Percentiles rank a stretch among this genome's conserved stretches.
These are phyloP conservation scores for Rhypophila decipiens DNA, from an alignment of 495 filamentous ascomycete genomes.

Conservation along the genomic window DNA sequence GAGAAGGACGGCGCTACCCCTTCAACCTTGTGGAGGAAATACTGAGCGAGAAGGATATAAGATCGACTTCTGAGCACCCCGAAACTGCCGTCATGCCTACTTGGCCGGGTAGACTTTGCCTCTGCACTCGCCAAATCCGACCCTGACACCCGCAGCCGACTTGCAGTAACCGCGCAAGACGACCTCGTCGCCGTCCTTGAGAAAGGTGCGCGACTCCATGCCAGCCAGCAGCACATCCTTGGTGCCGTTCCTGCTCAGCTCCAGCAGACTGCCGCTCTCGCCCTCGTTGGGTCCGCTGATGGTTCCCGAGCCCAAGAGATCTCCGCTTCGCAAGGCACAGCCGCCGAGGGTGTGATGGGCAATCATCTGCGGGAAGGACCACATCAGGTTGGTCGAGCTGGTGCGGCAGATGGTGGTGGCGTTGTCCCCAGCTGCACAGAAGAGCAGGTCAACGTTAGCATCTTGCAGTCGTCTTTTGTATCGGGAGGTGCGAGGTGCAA, in stretches of 20 bases:
- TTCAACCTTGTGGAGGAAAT: too few relatives aligned
- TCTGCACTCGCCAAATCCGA: conserved; percentile 69
- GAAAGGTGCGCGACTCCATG: conserved; percentile 65
- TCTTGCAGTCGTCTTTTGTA: conserved; percentile 21
- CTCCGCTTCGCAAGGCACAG: conserved; percentile 74
- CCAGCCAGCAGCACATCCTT: conserved; percentile 58
- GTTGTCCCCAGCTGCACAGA: conserved; percentile 53
- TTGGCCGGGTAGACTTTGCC: conserved; percentile 46
- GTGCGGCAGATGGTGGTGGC: conserved; percentile 60
- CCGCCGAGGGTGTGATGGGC: conserved; percentile 85
- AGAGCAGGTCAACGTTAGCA: too few relatives aligned
- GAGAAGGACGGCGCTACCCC: too few relatives aligned
- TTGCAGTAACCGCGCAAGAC: conserved; percentile 59
- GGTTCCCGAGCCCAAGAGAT: conserved; percentile 83
- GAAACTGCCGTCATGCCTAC: neutral
- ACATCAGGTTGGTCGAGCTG: conserved; percentile 69
- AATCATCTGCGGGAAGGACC: conserved; percentile 91
- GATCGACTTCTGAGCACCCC: neutral
- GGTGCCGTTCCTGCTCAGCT: conserved; percentile 66
- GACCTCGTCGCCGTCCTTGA: conserved; percentile 81
- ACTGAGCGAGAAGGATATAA: too few relatives aligned
- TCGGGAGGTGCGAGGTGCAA: neutral
- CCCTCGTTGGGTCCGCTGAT: conserved; percentile 62
- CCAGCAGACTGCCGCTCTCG: conserved; percentile 70
- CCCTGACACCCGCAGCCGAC: conserved; percentile 47